phyloP scores from a whole-genome alignment of 1,284 basidiomycete species.

The Ganoderma sinense region DNA sequence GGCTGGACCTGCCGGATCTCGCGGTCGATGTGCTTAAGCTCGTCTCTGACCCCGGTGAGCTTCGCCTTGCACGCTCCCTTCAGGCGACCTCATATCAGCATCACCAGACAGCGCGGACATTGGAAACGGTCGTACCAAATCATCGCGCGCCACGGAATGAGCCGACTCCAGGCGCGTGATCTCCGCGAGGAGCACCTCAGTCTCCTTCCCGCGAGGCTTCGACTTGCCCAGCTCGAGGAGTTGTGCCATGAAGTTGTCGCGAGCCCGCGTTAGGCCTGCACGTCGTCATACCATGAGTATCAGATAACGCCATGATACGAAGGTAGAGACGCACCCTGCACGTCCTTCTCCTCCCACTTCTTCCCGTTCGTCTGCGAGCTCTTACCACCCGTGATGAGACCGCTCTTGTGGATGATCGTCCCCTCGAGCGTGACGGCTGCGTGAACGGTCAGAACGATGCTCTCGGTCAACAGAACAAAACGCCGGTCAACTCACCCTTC shows the following conservation, averaged over 20 bases:
- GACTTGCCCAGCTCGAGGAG: conserved; percentile 84
- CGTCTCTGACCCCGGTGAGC: conserved; percentile 77
- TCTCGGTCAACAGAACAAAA: not conserved
- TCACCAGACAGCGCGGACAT: not conserved
- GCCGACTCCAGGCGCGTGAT: conserved; percentile 84
- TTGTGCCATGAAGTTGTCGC: conserved; percentile 82
- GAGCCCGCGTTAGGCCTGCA: conserved; percentile 72
- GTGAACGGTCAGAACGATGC: conserved; percentile 4
- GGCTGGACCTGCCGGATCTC: conserved; percentile 75
- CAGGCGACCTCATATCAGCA: not conserved
- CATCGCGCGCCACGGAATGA: conserved; percentile 79
- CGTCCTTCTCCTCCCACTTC: conserved; percentile 94
- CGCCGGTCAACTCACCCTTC: conserved; percentile 70
- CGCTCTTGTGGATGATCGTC: conserved; percentile 97
- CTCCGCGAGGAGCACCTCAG: conserved; percentile 81
- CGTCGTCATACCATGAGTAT: not conserved
- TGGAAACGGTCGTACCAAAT: conserved; percentile 65
- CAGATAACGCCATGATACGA: not conserved
- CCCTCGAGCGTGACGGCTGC: conserved; percentile 96
- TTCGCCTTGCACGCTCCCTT: conserved; percentile 72
- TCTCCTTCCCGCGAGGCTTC: conserved; percentile 83
- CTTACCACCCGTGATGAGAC: conserved; percentile 95
- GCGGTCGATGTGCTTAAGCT: conserved; percentile 78
- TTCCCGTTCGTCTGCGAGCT: conserved; percentile 76
- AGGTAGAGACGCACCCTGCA: conserved; percentile 65